Evolutionary conservation across 441 rosid species (phyloP).

Genomic region (Erodium trifolium): DNA sequence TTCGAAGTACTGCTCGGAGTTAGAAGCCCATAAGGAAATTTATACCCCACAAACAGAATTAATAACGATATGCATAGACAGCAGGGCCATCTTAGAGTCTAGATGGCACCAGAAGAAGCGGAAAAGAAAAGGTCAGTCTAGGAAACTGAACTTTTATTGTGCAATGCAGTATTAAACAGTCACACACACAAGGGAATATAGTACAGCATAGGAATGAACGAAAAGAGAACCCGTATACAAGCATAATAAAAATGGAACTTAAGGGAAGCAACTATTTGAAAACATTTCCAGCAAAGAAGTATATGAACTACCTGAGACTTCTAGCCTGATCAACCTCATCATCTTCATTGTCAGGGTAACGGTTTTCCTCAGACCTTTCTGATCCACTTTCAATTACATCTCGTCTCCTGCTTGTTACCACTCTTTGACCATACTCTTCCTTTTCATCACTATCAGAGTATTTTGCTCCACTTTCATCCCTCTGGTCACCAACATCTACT

Average conservation of each 20-base stretch:
- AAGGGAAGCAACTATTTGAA: background rate
- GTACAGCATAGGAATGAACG: background rate
- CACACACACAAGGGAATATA: background rate
- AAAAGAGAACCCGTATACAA: background rate
- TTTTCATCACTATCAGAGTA: constrained; percentile 65
- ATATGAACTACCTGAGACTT: constrained; percentile 47
- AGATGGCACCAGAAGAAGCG: background rate
- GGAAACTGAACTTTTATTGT: background rate
- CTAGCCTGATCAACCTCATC: constrained; percentile 82
- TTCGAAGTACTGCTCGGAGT: background rate
- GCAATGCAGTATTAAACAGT: background rate
- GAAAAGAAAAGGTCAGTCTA: background rate
- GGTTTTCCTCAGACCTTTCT: constrained; percentile 75
- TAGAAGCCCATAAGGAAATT: background rate
- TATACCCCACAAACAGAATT: background rate
- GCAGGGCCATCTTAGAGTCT: background rate
- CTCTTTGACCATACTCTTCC: constrained; percentile 59
- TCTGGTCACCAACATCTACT: constrained; percentile 55
- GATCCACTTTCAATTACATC: constrained; percentile 76
- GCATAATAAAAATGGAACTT: background rate
- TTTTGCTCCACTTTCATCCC: constrained; percentile 62
- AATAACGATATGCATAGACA: background rate
- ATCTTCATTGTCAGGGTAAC: constrained; percentile 61
- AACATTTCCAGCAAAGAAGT: background rate
- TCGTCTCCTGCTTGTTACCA: constrained; percentile 46